Percentiles rank a stretch among this genome's conserved stretches.
phyloP scores from a whole-genome alignment of 2,329 filamentous ascomycete genomes.

The Colletotrichum coccodes region DNA sequence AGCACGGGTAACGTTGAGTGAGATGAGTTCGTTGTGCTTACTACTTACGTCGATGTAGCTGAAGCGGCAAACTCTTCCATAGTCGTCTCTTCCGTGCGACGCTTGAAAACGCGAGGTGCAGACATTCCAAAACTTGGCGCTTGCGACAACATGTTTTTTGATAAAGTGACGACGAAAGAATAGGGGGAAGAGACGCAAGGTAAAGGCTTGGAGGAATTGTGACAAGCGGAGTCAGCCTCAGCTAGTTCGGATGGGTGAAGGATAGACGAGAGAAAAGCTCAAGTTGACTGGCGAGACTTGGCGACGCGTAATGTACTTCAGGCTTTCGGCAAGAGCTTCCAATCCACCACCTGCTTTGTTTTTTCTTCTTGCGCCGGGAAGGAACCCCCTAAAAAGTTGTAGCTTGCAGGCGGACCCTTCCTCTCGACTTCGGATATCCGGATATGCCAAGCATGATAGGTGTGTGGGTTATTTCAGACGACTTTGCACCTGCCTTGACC shows the following conservation, averaged over 20 bases:
- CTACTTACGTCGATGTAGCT: background rate
- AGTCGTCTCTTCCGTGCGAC: slow-evolving; percentile 3
- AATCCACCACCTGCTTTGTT: too few species aligned
- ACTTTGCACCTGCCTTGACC: background rate
- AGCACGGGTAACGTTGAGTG: background rate
- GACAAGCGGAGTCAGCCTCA: background rate
- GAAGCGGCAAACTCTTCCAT: slow-evolving; percentile 3
- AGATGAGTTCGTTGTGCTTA: background rate
- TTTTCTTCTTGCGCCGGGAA: background rate
- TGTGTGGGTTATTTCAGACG: background rate
- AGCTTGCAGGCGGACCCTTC: background rate
- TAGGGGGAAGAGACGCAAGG: background rate
- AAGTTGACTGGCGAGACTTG: too few species aligned
- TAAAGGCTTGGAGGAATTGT: background rate
- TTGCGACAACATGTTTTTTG: background rate
- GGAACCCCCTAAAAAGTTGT: background rate
- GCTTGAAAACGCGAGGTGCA: slow-evolving; percentile 25
- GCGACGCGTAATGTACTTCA: background rate
- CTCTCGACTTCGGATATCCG: background rate
- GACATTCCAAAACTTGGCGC: slow-evolving; percentile 22
- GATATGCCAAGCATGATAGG: background rate
- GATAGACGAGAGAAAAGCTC: background rate
- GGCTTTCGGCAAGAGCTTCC: background rate
- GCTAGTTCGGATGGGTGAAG: background rate
- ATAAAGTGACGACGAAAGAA: background rate